These are phyloP conservation scores for Sporothrix protearum DNA, from an alignment of 2,329 filamentous ascomycete genomes.

Conservation along the genomic window DNA sequence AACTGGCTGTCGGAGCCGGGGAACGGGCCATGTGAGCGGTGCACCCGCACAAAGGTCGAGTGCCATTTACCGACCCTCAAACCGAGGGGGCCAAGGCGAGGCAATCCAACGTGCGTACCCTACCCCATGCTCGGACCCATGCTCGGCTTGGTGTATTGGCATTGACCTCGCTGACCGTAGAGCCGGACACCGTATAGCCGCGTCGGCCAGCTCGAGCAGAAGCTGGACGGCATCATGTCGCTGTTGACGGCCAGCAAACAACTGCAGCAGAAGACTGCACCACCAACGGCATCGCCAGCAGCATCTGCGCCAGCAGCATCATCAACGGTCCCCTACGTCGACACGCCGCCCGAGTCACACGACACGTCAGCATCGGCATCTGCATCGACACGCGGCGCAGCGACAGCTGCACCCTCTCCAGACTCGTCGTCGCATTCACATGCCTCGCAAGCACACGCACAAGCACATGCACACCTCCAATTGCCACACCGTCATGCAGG, in stretches of 20 bases:
- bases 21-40: slow-evolving; percentile 29
- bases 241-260: slow-evolving; percentile 37
- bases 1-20: slow-evolving; percentile 30
- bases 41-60: slow-evolving; percentile 26
- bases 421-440: not conserved
- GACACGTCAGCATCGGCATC: not conserved
- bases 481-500: not conserved
- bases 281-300: not conserved
- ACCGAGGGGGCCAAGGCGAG: slow-evolving; percentile 29
- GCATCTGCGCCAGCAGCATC: not conserved
- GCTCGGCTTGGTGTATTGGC: not conserved
- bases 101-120: slow-evolving; percentile 27
- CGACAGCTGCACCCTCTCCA: slow-evolving; percentile 6
- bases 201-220: slow-evolving; percentile 40
- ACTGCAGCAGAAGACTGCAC: no score
- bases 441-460: not conserved
- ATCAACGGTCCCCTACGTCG: not conserved
- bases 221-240: slow-evolving; percentile 41
- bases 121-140: not conserved
- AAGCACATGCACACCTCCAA: not conserved
- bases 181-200: no score
- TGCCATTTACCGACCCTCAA: slow-evolving; percentile 30
- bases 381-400: not conserved
- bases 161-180: no score
- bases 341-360: not conserved